Conservation (phyloP, 805 yeast genomes). For the Sugiyamaella mastotermitis region DNA sequence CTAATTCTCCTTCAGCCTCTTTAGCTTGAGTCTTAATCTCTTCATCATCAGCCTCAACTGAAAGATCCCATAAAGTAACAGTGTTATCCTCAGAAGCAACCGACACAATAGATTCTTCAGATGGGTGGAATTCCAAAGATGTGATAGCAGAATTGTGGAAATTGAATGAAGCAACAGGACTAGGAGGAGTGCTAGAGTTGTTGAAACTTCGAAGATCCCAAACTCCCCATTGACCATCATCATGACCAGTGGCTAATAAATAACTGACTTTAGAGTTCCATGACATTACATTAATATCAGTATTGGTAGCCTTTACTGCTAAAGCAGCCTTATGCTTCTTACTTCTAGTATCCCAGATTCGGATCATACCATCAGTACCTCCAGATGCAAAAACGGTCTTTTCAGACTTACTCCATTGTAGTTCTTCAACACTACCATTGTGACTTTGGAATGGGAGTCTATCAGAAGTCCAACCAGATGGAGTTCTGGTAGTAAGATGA, state of each 20-base stretch:
- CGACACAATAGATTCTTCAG: slow-evolving; percentile 92
- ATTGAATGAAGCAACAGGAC: slow-evolving; percentile 90
- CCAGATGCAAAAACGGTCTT: slow-evolving; percentile 92
- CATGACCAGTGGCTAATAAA: slow-evolving; percentile 91
- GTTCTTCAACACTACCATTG: slow-evolving; percentile 73
- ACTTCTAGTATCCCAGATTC: slow-evolving; percentile 96
- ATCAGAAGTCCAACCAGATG: slow-evolving; percentile 78
- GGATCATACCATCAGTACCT: slow-evolving; percentile 83
- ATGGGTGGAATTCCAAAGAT: slow-evolving; percentile 88
- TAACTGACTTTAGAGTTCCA: slow-evolving; percentile 89
- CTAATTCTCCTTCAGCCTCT: slow-evolving; percentile 65
- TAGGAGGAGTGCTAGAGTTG: slow-evolving; percentile 38
- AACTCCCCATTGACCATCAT: slow-evolving; percentile 95
- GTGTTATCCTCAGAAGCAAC: slow-evolving; percentile 96
- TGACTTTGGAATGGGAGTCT: slow-evolving; percentile 57
- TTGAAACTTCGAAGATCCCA: slow-evolving; percentile 93
- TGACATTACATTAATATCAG: slow-evolving; percentile 91
- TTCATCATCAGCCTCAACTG: slow-evolving; percentile 98
- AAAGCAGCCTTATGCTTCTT: slow-evolving; percentile 88
- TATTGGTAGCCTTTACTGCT: slow-evolving; percentile 67
- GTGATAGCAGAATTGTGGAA: slow-evolving; percentile 95
- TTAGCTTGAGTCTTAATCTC: slow-evolving; percentile 82
- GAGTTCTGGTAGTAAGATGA: slow-evolving; percentile 68
- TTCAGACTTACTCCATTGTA: slow-evolving; percentile 94
- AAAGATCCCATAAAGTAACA: slow-evolving; percentile 95